These are phyloP conservation scores for Marchantia paleacea DNA, from an alignment of 225 moss, liverwort and hornwort genomes.

Conservation along the genomic window DNA sequence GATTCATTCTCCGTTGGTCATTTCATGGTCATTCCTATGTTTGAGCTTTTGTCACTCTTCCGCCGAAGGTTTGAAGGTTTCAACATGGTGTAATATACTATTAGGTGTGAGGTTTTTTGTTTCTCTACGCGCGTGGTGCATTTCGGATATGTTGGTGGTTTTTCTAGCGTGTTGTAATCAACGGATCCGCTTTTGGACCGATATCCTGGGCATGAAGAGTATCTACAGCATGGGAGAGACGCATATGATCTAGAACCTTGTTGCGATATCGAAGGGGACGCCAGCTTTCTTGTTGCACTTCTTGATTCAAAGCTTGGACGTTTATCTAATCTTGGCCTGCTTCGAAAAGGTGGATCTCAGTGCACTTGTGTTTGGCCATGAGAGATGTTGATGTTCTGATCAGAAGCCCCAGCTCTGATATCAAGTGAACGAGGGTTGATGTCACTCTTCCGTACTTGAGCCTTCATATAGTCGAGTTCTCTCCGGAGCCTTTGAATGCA, in stretches of 20 bases:
- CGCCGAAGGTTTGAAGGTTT: too few species aligned
- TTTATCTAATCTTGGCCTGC: neutral
- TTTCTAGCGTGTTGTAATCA: neutral
- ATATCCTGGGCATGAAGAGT: constrained; percentile 34
- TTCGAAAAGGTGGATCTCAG: neutral
- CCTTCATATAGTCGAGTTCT: constrained; percentile 62
- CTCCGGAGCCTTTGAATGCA: constrained; percentile 66
- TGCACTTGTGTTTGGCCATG: neutral
- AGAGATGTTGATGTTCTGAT: neutral
- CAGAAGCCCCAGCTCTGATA: neutral
- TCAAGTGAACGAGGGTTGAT: neutral
- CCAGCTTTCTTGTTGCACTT: constrained; percentile 4
- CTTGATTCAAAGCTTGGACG: constrained; percentile 17
- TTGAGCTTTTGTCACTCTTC: too few species aligned
- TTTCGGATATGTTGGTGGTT: constrained; percentile 2
- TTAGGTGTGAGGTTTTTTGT: too few species aligned
- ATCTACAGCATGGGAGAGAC: constrained; percentile 16
- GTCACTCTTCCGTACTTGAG: constrained; percentile 24
- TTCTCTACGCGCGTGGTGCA: too few species aligned
- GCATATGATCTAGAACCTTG: constrained; percentile 2
- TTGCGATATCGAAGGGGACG: constrained; percentile 13
- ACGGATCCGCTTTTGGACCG: neutral
- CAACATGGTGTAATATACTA: too few species aligned
- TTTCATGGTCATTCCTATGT: too few species aligned
- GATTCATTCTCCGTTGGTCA: too few species aligned